A percentile compares a stretch with the other conserved stretches of the same genome.
Conservation (phyloP, 768 basidiomycete genomes). For the Neoboletus brunneissimus region DNA sequence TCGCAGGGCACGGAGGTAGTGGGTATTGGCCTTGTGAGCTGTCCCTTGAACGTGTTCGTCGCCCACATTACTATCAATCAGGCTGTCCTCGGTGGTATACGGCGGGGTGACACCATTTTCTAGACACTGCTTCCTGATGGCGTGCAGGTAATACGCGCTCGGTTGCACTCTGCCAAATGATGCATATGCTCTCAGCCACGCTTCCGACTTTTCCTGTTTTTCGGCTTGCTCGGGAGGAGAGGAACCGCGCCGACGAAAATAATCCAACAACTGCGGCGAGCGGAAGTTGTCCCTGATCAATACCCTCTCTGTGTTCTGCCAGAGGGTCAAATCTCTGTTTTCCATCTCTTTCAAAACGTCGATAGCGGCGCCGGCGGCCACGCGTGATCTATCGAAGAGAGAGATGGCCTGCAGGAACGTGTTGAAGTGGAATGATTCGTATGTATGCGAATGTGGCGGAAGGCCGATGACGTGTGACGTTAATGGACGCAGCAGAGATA, state of each 20-base stretch:
- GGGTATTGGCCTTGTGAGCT: slow-evolving; percentile 40
- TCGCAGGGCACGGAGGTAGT: slow-evolving; percentile 42
- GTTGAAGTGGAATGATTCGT: slow-evolving; percentile 44
- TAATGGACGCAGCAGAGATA: slow-evolving; percentile 45
- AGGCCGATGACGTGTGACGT: slow-evolving; percentile 41
- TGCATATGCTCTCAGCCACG: slow-evolving; percentile 22
- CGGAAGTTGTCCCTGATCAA: slow-evolving; percentile 52
- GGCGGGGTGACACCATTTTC: slow-evolving; percentile 18
- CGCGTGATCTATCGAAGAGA: slow-evolving; percentile 38
- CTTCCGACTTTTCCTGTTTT: slow-evolving; percentile 9
- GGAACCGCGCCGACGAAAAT: slow-evolving; percentile 32
- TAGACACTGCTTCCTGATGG: slow-evolving; percentile 36
- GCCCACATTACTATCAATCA: background rate
- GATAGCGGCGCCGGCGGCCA: slow-evolving; percentile 40
- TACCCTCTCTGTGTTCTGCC: slow-evolving; percentile 39
- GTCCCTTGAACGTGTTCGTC: slow-evolving; percentile 13
- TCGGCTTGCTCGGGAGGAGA: background rate
- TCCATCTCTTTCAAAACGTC: slow-evolving; percentile 48
- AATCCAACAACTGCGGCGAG: slow-evolving; percentile 47
- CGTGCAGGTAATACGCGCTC: slow-evolving; percentile 38
- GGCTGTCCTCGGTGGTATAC: slow-evolving; percentile 12
- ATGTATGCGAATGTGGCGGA: slow-evolving; percentile 10
- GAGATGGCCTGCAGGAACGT: slow-evolving; percentile 52
- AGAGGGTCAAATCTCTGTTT: slow-evolving; percentile 40
- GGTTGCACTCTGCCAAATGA: slow-evolving; percentile 35